phyloP scores from a whole-genome alignment of 306 rosid genomes.

The Macrotyloma uniflorum region DNA sequence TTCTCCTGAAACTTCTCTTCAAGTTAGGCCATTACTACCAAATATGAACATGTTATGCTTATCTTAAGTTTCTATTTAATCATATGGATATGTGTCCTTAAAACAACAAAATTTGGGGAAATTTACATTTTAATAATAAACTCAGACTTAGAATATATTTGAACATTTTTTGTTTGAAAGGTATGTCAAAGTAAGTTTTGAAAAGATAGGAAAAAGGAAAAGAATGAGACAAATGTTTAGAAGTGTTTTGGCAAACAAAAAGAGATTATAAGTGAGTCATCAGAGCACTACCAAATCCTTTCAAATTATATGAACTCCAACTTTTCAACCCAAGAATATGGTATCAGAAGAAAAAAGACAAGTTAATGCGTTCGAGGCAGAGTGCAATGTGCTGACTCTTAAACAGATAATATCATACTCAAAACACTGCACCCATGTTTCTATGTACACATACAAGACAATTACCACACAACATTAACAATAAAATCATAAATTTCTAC shows the following conservation, averaged over 20 bases:
- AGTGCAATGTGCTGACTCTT: background rate
- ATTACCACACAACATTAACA: no score
- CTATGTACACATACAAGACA: no score
- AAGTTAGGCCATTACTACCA: background rate
- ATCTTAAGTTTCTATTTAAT: background rate
- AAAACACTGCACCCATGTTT: no score
- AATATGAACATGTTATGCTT: no score
- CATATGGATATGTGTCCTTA: background rate
- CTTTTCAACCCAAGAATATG: background rate
- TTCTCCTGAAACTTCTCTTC: background rate
- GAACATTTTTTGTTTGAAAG: no score
- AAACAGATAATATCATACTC: no score
- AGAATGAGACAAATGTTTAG: background rate
- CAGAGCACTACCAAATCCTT: background rate
- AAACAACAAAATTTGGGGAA: background rate
- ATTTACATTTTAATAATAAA: background rate
- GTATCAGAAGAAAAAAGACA: background rate
- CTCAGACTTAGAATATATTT: background rate
- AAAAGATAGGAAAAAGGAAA: background rate
- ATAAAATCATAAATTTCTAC: no score
- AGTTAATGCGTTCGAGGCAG: background rate
- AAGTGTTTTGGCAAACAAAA: background rate
- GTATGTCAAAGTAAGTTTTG: no score
- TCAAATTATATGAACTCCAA: background rate
- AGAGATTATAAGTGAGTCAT: background rate